Evolutionary conservation across 306 rosid species (phyloP).

Genomic region (Sophora flavescens): DNA sequence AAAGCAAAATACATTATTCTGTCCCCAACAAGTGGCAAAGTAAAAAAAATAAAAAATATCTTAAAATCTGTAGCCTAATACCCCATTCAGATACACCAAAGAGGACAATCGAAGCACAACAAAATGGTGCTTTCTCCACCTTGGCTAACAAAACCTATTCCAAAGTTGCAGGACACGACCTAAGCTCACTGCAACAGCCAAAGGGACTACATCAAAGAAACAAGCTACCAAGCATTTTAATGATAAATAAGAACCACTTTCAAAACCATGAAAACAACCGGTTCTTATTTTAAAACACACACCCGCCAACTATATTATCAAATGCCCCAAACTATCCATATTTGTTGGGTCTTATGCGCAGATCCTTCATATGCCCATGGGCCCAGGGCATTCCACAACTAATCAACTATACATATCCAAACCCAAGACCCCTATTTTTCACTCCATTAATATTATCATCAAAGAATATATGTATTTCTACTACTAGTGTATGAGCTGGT

Average conservation of each 20-base stretch:
- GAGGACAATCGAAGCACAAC: constrained; percentile 17
- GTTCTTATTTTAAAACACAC: no score
- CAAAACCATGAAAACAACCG: constrained; percentile 5
- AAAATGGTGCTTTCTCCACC: not conserved
- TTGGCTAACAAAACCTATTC: constrained; percentile 16
- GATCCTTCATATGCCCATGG: no score
- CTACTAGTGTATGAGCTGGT: no score
- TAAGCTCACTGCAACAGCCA: not conserved
- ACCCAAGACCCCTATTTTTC: no score
- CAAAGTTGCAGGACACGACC: not conserved
- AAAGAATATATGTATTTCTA: no score
- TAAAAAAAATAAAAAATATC: no score
- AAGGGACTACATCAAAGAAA: not conserved
- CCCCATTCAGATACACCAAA: not conserved
- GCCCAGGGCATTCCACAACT: no score
- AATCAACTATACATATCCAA: no score
- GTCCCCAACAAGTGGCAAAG: not conserved
- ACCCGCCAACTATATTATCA: no score
- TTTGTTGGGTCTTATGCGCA: no score
- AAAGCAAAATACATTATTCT: constrained; percentile 28
- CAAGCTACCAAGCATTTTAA: not conserved
- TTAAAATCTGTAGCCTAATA: not conserved
- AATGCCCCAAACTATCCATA: no score
- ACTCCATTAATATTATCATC: no score
- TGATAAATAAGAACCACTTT: not conserved